A percentile compares a stretch with the other conserved stretches of the same genome.
phyloP scores from a whole-genome alignment of 164 flowering plant genomes.

The Buxus sempervirens region DNA sequence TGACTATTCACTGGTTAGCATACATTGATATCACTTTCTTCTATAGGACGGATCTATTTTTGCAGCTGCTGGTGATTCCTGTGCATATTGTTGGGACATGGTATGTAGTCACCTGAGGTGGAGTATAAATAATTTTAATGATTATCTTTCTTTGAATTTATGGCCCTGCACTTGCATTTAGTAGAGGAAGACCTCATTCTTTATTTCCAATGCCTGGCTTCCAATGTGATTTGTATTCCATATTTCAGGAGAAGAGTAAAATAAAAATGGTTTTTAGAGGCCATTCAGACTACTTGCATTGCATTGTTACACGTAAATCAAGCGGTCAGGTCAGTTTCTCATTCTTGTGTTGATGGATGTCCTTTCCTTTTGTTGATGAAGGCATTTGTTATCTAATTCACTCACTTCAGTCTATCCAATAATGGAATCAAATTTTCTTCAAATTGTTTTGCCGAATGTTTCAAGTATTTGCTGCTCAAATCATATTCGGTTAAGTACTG shows the following conservation, averaged over 20 bases:
- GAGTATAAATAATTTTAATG: conserved; percentile 9
- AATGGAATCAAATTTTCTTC: neutral
- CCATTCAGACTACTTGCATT: conserved; percentile 88
- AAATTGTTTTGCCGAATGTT: neutral
- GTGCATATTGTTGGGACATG: conserved; percentile 99
- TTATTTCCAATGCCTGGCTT: neutral
- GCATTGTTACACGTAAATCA: conserved; percentile 62
- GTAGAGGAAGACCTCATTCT: neutral
- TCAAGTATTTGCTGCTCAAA: no score
- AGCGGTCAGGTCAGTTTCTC: conserved; percentile 58
- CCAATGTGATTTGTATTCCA: conserved; percentile 6
- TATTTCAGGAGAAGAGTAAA: conserved; percentile 62
- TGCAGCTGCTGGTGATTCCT: conserved; percentile 92
- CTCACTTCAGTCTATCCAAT: neutral
- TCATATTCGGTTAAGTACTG: no score
- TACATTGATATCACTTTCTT: neutral
- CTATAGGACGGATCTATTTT: conserved; percentile 63
- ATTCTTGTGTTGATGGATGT: neutral
- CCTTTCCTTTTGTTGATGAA: neutral
- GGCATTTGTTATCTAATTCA: neutral
- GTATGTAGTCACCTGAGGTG: conserved; percentile 54
- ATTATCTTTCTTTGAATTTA: neutral
- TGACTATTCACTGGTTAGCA: neutral
- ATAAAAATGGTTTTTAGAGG: conserved; percentile 81
- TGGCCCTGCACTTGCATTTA: neutral